These are phyloP conservation scores for Lichtheimia ornata DNA, from an alignment of 371 early-diverging fungal species.

Conservation along the genomic window DNA sequence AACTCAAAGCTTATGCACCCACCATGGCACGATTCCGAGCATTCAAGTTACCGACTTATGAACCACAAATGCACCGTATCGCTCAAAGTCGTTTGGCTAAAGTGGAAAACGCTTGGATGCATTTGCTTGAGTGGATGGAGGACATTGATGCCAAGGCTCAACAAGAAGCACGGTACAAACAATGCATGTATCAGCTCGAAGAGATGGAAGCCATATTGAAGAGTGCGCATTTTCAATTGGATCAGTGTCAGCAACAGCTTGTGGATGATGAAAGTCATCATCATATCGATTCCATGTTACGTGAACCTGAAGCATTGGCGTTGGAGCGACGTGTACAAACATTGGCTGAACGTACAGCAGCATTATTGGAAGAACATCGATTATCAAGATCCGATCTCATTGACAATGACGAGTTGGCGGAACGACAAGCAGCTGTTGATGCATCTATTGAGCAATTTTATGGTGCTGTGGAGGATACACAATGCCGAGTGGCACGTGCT, in stretches of 20 bases:
- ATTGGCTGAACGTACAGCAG: slow-evolving; percentile 3
- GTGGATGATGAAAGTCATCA: background rate
- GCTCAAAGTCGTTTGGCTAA: background rate
- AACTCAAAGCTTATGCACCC: background rate
- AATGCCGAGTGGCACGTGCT: slow-evolving; percentile 3
- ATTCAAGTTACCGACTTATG: background rate
- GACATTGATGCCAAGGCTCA: background rate
- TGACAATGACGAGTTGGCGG: background rate
- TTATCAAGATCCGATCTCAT: background rate
- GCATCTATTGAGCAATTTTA: background rate
- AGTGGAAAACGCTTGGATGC: background rate
- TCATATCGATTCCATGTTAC: slow-evolving; percentile 10
- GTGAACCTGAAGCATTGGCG: slow-evolving; percentile 12
- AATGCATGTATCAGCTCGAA: background rate
- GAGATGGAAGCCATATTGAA: background rate
- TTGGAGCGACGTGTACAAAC: slow-evolving; percentile 1
- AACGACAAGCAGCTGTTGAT: background rate
- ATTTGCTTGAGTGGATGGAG: background rate
- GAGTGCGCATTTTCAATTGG: background rate
- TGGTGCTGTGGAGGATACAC: slow-evolving; percentile 5
- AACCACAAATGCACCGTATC: background rate
- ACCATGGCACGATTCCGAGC: background rate
- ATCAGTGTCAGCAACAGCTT: too few species aligned
- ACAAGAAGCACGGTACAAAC: background rate
- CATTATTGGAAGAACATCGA: background rate